These are phyloP conservation scores for Penicillium sp. DNA, from an alignment of 2,329 filamentous ascomycete species.

Conservation along the genomic window DNA sequence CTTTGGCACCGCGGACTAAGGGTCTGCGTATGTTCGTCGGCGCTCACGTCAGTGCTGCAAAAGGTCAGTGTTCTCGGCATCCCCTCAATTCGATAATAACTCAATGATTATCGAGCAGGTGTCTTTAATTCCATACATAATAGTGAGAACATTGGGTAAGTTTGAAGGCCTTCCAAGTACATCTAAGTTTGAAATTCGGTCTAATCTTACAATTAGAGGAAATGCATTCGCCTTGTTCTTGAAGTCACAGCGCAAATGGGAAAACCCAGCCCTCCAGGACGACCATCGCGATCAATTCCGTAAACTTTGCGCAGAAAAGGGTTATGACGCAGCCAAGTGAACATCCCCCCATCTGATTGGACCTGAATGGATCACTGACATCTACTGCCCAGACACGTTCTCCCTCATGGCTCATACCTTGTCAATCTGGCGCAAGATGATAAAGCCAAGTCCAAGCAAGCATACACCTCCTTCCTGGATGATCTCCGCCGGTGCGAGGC, in stretches of 20 bases:
- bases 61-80: constrained; percentile 57
- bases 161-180: not conserved
- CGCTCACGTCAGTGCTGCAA: constrained; percentile 86
- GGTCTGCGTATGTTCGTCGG: constrained; percentile 81
- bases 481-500: constrained; percentile 82
- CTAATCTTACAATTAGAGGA: constrained; percentile 53
- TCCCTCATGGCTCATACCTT: constrained; percentile 94
- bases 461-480: constrained; percentile 81
- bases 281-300: constrained; percentile 70
- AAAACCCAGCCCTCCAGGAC: constrained; percentile 71
- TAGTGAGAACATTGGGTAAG: constrained; percentile 68
- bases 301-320: constrained; percentile 64
- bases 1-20: constrained; percentile 68
- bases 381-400: constrained; percentile 59
- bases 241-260: constrained; percentile 95
- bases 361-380: constrained; percentile 9
- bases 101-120: constrained; percentile 50
- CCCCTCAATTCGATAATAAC: constrained; percentile 10
- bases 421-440: constrained; percentile 92
- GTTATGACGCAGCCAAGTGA: constrained; percentile 65
- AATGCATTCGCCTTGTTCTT: constrained; percentile 95
- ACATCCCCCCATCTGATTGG: not conserved
- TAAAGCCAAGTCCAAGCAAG: constrained; percentile 74
- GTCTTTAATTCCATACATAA: constrained; percentile 87
- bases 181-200: not conserved